Evolutionary conservation across 352 stramenopile species (phyloP).

Genomic region (Globisporangium takayamanum): DNA sequence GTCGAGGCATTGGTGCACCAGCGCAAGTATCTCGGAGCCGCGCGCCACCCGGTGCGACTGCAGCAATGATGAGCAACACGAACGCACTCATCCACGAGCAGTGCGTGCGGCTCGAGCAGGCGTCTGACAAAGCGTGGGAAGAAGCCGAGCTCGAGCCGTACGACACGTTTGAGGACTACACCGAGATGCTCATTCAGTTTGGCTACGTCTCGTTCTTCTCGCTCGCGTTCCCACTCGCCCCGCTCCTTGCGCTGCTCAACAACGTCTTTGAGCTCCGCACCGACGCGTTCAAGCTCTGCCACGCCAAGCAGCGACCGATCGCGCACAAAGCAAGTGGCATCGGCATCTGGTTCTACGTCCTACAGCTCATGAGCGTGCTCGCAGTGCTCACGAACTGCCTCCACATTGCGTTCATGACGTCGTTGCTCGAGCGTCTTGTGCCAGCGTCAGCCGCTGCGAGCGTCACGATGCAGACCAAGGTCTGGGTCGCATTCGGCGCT

Average conservation of each 20-base stretch:
- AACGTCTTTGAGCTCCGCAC: slow-evolving; percentile 91
- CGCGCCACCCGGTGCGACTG: neutral
- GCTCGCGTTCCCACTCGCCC: slow-evolving; percentile 91
- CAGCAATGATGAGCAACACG: slow-evolving; percentile 12
- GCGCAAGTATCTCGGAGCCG: neutral
- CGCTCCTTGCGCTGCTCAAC: slow-evolving; percentile 90
- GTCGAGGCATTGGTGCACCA: slow-evolving; percentile 8
- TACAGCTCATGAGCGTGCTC: slow-evolving; percentile 94
- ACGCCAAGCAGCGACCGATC: slow-evolving; percentile 86
- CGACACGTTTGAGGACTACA: slow-evolving; percentile 95
- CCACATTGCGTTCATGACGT: slow-evolving; percentile 87
- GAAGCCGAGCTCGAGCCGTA: slow-evolving; percentile 88
- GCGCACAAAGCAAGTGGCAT: slow-evolving; percentile 91
- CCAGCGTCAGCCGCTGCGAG: neutral
- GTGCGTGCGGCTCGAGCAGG: slow-evolving; percentile 74
- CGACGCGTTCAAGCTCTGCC: slow-evolving; percentile 94
- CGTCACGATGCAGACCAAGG: slow-evolving; percentile 36
- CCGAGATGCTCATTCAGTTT: slow-evolving; percentile 93
- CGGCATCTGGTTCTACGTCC: slow-evolving; percentile 81
- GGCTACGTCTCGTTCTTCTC: slow-evolving; percentile 95
- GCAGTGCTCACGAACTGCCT: slow-evolving; percentile 95
- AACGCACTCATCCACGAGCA: slow-evolving; percentile 72
- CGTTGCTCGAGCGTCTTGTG: slow-evolving; percentile 41
- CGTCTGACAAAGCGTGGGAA: slow-evolving; percentile 81
- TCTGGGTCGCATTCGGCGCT: slow-evolving; percentile 76